Base-by-base conservation (phyloP, 2,329 filamentous ascomycete genomes). In the Hypoxylon sp. region DNA sequence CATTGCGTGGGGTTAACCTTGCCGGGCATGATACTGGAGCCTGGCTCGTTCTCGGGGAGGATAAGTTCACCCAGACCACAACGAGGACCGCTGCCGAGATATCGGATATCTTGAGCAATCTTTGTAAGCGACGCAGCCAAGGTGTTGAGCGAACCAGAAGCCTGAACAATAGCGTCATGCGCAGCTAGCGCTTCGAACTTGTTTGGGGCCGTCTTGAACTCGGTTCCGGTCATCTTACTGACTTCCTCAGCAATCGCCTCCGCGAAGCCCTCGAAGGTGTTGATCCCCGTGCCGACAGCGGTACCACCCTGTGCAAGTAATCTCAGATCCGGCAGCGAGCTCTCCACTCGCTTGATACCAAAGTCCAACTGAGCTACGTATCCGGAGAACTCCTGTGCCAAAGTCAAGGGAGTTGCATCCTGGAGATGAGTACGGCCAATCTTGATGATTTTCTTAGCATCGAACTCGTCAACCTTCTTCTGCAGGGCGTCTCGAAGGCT, bases 1-100 rank as follows among this genome's bases (percentile, higher is more conserved):
- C 93, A 97, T 83, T 99, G 96, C 30, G 96, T 99, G 30, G 96
- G 96, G 85, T 99, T 99, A 79, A 99, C 96, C 85, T 99, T 99
- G 76, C 96, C 96, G 45, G 96, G 96, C 96, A 99, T 99, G 85
- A 99, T 98, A 73, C 92, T 96, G 76, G 91, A 96, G 70, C 95
- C 95, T 32, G 96, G 96, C 85, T 99, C 96, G 83, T 99, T 99
- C 84, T 99, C 96, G 24, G 96, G 96, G 53, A 99, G 89, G 76
- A 88, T 87, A 69, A 99, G 88, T 84, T 99, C 96, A 71, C 94
- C 95, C 20, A 98, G 90, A 76, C 96, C 96, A 81, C 96, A 98
- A 64, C 96, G 93, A 59, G 96, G 96, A 14, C 96, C 96, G 72
- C 93, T 97, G 74, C 96, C 96, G 54, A 98, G 92, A 84, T 97